Conservation (phyloP, 2,329 filamentous ascomycete species). For the Escovopsis sp. region DNA sequence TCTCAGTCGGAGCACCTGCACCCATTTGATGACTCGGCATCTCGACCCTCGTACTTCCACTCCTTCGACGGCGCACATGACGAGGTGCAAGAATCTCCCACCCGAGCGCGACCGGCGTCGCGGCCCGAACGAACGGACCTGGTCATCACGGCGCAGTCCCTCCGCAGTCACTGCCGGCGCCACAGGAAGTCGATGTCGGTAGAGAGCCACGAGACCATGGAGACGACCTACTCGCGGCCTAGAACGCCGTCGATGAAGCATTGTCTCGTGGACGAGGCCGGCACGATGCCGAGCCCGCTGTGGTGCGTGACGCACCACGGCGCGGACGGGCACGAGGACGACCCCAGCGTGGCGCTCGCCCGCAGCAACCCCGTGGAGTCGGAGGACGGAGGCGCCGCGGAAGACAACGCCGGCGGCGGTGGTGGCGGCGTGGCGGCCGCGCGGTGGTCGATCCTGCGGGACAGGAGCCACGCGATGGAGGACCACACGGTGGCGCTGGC, state of each 20-base stretch:
- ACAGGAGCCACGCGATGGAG: too few species aligned
- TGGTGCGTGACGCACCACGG: conserved; percentile 13
- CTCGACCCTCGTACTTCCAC: not conserved
- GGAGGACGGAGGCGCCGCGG: conserved; percentile 7
- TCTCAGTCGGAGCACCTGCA: not conserved
- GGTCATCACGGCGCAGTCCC: conserved; percentile 15
- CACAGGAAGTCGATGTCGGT: conserved; percentile 12
- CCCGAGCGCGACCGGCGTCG: not conserved
- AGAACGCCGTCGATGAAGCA: conserved; percentile 8
- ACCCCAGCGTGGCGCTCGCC: conserved; percentile 15
- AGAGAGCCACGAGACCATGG: conserved; percentile 11
- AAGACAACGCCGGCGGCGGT: conserved; percentile 5
- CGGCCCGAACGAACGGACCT: conserved; percentile 10
- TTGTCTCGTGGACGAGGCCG: conserved; percentile 3
- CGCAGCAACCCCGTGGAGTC: conserved; percentile 1
- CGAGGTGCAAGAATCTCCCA: conserved; percentile 2
- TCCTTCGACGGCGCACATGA: conserved; percentile 1
- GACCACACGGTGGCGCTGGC: too few species aligned
- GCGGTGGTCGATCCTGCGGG: too few species aligned
- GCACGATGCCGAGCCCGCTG: not conserved
- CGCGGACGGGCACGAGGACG: conserved; percentile 10
- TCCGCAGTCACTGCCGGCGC: conserved; percentile 14
- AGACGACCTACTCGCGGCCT: conserved; percentile 18
- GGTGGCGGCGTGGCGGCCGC: too few species aligned
- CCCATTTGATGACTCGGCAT: not conserved